Evolutionary conservation across 306 rosid species (phyloP).

Genomic region (Cucurbita ficifolia): DNA sequence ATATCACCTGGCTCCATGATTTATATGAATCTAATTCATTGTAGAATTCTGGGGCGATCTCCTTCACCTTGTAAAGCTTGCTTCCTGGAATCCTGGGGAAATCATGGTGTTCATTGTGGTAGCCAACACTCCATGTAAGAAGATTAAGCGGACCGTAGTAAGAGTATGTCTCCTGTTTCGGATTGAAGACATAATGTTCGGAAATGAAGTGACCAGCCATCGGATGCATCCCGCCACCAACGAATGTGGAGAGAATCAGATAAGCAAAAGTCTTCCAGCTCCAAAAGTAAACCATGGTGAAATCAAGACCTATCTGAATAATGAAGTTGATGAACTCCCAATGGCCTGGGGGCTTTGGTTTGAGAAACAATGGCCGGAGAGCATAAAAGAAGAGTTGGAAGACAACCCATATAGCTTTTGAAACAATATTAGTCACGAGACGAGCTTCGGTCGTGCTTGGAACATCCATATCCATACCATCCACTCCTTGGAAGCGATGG

Average conservation of each 20-base stretch:
- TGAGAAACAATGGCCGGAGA: slow-evolving; percentile 62
- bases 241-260: slow-evolving; percentile 66
- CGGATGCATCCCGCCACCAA: slow-evolving; percentile 97
- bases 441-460: slow-evolving; percentile 63
- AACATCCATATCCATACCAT: slow-evolving; percentile 81
- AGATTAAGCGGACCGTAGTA: slow-evolving; percentile 83
- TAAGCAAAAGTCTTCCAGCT: slow-evolving; percentile 71
- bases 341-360: slow-evolving; percentile 74
- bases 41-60: slow-evolving; percentile 71
- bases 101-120: slow-evolving; percentile 90
- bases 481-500: slow-evolving; percentile 89
- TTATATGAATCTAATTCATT: slow-evolving; percentile 41
- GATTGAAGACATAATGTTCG: slow-evolving; percentile 77
- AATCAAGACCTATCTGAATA: slow-evolving; percentile 51
- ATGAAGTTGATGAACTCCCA: slow-evolving; percentile 76
- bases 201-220: slow-evolving; percentile 99
- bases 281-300: slow-evolving; percentile 47
- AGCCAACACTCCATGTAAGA: slow-evolving; percentile 81
- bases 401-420: slow-evolving; percentile 63
- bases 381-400: slow-evolving; percentile 88
- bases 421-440: slow-evolving; percentile 38
- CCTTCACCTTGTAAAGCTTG: slow-evolving; percentile 81
- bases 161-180: slow-evolving; percentile 84
- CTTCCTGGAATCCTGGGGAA: slow-evolving; percentile 77
- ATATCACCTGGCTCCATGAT: slow-evolving; percentile 17